These are phyloP conservation scores for Globisporangium yorkense DNA, from an alignment of 352 stramenopile genomes.

Conservation along the genomic window DNA sequence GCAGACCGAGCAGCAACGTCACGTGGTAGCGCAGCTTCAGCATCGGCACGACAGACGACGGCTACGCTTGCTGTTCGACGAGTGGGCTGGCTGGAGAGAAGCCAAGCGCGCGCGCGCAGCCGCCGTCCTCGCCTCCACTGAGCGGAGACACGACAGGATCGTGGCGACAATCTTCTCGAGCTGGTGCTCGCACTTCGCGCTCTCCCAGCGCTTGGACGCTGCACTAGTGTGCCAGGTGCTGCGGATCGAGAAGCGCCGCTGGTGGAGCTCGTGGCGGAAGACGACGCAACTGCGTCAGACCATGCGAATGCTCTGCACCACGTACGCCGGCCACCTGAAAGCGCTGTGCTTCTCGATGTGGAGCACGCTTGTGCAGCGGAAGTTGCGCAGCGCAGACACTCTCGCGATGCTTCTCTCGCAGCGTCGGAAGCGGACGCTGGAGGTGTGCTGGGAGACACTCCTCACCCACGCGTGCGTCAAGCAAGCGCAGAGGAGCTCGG, in stretches of 20 bases:
- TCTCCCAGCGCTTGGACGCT: not conserved
- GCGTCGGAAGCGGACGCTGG: not conserved
- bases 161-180: not conserved
- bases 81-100: conserved; percentile 5
- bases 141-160: not conserved
- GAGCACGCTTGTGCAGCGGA: not conserved
- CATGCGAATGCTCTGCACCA: not conserved
- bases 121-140: not conserved
- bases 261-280: conserved; percentile 5
- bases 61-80: not conserved
- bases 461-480: not conserved
- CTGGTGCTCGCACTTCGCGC: conserved; percentile 1
- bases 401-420: not conserved
- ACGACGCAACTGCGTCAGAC: not conserved
- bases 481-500: not conserved
- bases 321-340: not conserved
- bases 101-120: not conserved
- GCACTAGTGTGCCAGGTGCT: not conserved
- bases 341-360: not conserved
- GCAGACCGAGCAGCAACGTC: not conserved
- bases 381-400: not conserved
- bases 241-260: not conserved
- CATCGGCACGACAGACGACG: not conserved
- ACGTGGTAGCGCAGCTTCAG: not conserved
- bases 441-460: conserved; percentile 4